phyloP scores from a whole-genome alignment of 768 basidiomycete species.

The Phanerodontia chrysosporium region DNA sequence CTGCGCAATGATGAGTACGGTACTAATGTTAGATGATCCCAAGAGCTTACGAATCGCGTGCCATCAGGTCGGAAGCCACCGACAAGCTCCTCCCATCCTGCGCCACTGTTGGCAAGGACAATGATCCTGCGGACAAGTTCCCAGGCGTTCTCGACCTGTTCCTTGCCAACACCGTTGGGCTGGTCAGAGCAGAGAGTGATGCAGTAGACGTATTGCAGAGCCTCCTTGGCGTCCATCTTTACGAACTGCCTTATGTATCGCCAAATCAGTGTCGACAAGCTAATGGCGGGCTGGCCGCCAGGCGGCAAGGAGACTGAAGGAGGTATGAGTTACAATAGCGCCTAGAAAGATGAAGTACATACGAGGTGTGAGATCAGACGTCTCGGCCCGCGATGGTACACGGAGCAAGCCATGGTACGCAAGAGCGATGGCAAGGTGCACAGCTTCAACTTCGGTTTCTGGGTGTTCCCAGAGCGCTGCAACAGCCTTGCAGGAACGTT shows the following conservation, averaged over 20 bases:
- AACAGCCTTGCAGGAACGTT: conserved; percentile 56
- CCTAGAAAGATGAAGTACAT: conserved; percentile 27
- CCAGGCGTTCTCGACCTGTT: conserved; percentile 81
- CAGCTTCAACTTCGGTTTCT: conserved; percentile 87
- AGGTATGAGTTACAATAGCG: neutral
- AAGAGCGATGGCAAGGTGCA: conserved; percentile 88
- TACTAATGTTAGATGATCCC: too few species aligned
- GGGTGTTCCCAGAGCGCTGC: conserved; percentile 85
- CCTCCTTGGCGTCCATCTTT: conserved; percentile 89
- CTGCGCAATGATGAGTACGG: conserved; percentile 34
- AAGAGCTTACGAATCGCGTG: conserved; percentile 69
- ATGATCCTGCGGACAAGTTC: conserved; percentile 76
- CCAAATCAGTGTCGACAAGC: conserved; percentile 83
- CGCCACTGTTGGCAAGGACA: conserved; percentile 70
- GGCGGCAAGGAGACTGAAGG: conserved; percentile 63
- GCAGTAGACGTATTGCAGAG: conserved; percentile 91
- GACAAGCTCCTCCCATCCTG: conserved; percentile 89
- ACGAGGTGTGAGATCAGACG: conserved; percentile 83
- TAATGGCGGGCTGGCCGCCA: conserved; percentile 66
- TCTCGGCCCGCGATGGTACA: conserved; percentile 75
- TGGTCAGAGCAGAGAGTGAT: conserved; percentile 77
- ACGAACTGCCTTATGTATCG: conserved; percentile 92
- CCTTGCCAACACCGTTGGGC: conserved; percentile 64
- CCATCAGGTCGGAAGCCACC: conserved; percentile 92
- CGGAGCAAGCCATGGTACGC: conserved; percentile 91